Conservation (phyloP, 2,329 filamentous ascomycete species). For the Neopestalotiopsis clavispora region DNA sequence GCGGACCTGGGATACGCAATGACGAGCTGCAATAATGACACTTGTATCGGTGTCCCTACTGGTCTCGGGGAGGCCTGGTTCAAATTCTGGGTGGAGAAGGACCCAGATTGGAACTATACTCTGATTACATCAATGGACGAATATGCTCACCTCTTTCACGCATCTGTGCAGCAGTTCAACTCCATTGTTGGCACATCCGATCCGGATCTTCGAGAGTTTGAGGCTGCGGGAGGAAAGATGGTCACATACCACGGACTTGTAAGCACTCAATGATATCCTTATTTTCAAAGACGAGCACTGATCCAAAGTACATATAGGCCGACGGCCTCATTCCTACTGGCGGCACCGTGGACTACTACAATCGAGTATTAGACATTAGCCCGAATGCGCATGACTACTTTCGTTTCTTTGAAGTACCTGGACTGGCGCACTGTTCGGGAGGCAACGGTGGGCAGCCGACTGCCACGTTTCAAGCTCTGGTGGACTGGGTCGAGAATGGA, state of each 20-base stretch:
- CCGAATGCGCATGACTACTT: neutral
- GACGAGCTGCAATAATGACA: neutral
- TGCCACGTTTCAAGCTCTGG: neutral
- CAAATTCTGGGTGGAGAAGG: neutral
- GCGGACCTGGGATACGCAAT: constrained; percentile 2
- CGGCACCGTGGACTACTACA: constrained; percentile 1
- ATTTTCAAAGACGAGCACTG: no score
- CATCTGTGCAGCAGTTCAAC: neutral
- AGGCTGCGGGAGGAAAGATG: neutral
- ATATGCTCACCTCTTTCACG: neutral
- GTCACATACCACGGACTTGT: constrained; percentile 1
- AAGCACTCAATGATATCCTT: no score
- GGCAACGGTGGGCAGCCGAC: neutral
- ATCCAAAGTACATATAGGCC: neutral
- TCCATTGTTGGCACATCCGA: neutral
- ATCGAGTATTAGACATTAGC: neutral
- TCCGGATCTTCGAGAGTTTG: neutral
- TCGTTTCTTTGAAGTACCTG: neutral
- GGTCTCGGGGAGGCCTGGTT: neutral
- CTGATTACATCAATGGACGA: neutral
- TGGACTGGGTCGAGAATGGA: constrained; percentile 10
- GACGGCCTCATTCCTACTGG: neutral
- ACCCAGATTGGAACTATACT: constrained; percentile 3
- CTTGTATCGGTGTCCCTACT: neutral
- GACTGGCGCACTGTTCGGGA: neutral